Conservation (phyloP, 1,284 basidiomycete genomes). For the Hypsizygus ulmarius region DNA sequence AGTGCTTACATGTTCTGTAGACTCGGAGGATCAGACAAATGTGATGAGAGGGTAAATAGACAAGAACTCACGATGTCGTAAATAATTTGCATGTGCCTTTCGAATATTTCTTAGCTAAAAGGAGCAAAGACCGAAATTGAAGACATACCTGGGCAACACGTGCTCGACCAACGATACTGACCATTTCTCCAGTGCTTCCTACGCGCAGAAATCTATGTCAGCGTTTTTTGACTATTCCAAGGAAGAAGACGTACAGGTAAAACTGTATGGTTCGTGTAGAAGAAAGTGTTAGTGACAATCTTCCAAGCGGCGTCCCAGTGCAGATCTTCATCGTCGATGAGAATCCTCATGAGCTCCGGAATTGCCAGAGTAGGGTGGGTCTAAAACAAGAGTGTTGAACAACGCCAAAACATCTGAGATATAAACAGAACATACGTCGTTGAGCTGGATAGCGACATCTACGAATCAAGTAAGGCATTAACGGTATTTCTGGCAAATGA, state of each 20-base stretch:
- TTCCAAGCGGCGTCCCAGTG: conserved; percentile 81
- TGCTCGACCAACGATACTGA: conserved; percentile 78
- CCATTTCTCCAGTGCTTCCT: conserved; percentile 88
- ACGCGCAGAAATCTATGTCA: conserved; percentile 9
- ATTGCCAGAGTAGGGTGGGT: conserved; percentile 93
- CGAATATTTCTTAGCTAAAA: not conserved
- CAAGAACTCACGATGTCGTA: conserved; percentile 73
- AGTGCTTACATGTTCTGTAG: conserved; percentile 47
- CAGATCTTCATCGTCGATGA: conserved; percentile 87
- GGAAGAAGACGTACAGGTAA: conserved; percentile 50
- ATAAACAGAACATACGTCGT: conserved; percentile 51
- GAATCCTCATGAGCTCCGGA: conserved; percentile 90
- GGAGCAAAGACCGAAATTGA: not conserved
- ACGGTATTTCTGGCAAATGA: not conserved
- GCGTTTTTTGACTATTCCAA: not conserved
- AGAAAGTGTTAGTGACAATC: conserved; percentile 85
- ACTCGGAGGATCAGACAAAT: conserved; percentile 1
- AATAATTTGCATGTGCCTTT: conserved; percentile 83
- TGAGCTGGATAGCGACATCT: conserved; percentile 88
- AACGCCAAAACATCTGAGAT: not conserved
- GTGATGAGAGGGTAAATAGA: not conserved
- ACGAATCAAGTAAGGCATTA: conserved; percentile 2
- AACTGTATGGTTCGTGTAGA: conserved; percentile 92
- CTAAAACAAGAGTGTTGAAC: conserved; percentile 32
- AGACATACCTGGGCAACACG: conserved; percentile 65